phyloP scores from a whole-genome alignment of 768 basidiomycete genomes.

The Suillus subaureus region DNA sequence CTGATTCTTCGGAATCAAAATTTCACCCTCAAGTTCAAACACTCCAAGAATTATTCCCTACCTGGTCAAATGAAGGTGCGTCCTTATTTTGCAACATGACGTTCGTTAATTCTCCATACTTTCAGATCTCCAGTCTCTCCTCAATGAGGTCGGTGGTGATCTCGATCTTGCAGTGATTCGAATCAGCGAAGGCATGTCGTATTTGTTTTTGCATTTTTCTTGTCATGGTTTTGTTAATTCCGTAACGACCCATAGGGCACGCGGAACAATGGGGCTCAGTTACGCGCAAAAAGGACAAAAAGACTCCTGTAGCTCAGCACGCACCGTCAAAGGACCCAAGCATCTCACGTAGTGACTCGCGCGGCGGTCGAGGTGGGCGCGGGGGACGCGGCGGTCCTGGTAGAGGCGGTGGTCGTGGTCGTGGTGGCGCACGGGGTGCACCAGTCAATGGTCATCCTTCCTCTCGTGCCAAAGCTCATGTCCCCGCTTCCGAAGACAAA shows the following conservation, averaged over 20 bases:
- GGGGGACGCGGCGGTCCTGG: conserved; percentile 65
- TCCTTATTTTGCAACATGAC: conserved; percentile 12
- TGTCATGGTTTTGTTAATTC: conserved; percentile 2
- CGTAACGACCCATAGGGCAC: conserved; percentile 48
- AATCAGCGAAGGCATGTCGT: conserved; percentile 68
- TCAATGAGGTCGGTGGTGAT: conserved; percentile 71
- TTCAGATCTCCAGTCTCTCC: conserved; percentile 66
- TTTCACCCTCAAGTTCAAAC: conserved; percentile 56
- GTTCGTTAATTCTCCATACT: conserved; percentile 30
- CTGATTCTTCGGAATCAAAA: conserved; percentile 35
- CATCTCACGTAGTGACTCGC: conserved; percentile 38
- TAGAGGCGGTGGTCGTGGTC: conserved; percentile 45
- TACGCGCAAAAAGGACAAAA: conserved; percentile 88
- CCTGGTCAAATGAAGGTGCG: conserved; percentile 70
- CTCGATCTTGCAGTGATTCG: conserved; percentile 67
- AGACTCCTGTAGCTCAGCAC: conserved; percentile 44
- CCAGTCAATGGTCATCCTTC: conserved; percentile 35
- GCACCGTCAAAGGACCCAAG: conserved; percentile 49
- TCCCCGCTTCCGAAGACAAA: conserved; percentile 38
- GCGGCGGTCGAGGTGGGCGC: conserved; percentile 57
- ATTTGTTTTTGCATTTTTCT: background rate
- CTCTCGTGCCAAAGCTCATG: conserved; percentile 27
- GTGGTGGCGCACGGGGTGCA: conserved; percentile 42
- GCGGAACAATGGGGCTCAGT: conserved; percentile 84
- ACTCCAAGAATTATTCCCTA: conserved; percentile 72